phyloP scores from a whole-genome alignment of 2,329 filamentous ascomycete genomes.

The Colletotrichum cereale region DNA sequence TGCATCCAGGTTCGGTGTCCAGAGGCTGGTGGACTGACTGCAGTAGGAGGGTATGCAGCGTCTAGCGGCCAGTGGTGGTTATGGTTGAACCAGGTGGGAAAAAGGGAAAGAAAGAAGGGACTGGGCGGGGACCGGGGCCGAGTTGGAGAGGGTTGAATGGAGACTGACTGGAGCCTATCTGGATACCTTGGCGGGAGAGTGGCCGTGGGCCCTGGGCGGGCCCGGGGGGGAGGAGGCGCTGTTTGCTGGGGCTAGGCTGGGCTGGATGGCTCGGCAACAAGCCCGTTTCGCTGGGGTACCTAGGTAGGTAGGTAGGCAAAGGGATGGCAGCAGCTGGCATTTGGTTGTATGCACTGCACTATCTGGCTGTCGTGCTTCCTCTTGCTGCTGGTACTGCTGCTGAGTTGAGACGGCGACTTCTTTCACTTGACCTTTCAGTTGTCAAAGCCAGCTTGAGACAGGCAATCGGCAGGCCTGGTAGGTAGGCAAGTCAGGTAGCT shows the following conservation, averaged over 20 bases:
- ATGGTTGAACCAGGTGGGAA: constrained; percentile 17
- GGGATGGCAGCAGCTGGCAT: not conserved
- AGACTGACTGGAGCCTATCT: not conserved
- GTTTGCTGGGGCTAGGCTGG: not conserved
- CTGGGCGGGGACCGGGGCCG: constrained; percentile 19
- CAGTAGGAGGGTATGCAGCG: not conserved
- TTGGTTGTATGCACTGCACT: constrained; percentile 7
- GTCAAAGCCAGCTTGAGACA: not conserved
- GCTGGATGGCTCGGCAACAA: constrained; percentile 36
- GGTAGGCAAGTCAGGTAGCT: not conserved
- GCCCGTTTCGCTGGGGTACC: constrained; percentile 34
- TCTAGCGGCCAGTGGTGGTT: not conserved
- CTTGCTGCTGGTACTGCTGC: not conserved
- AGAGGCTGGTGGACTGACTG: not conserved
- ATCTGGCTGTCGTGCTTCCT: not conserved
- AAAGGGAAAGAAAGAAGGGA: constrained; percentile 23
- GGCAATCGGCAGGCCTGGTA: not conserved
- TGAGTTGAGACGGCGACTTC: not conserved
- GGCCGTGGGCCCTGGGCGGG: constrained; percentile 17
- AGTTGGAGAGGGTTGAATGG: constrained; percentile 35
- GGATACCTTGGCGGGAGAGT: constrained; percentile 9
- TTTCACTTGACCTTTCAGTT: not conserved
- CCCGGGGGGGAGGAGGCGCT: not conserved
- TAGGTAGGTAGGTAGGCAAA: no score
- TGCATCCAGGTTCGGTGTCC: constrained; percentile 18